Evolutionary conservation across 345 rosid genomes (phyloP).

Genomic region (Ceriops decandra): DNA sequence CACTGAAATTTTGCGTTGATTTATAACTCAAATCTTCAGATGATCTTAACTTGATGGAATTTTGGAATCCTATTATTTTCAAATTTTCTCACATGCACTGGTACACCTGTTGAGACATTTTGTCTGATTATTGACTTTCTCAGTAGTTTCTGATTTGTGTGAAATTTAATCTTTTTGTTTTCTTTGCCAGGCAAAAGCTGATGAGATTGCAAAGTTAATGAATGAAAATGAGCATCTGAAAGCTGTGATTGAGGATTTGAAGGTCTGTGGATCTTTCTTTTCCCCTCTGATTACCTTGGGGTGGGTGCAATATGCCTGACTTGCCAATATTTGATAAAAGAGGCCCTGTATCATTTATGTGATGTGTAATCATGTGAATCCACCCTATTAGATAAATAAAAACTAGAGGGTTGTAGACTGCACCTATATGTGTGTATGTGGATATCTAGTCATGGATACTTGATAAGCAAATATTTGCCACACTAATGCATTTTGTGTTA

Average conservation of each 20-base stretch:
- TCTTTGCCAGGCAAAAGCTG: constrained; percentile 86
- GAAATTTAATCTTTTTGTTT: constrained; percentile 7
- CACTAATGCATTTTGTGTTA: too few species aligned
- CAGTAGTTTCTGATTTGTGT: constrained; percentile 13
- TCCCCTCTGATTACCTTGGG: background rate
- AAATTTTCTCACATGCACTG: too few species aligned
- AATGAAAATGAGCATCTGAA: constrained; percentile 94
- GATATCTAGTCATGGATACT: too few species aligned
- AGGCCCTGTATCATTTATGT: too few species aligned
- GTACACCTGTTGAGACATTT: background rate
- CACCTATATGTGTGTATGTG: too few species aligned
- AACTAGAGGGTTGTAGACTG: too few species aligned
- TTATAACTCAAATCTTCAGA: too few species aligned
- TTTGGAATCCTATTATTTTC: too few species aligned
- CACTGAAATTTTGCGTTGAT: too few species aligned
- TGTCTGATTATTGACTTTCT: background rate
- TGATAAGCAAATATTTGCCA: too few species aligned
- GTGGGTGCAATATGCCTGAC: background rate
- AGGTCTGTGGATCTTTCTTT: constrained; percentile 47
- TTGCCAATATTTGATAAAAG: background rate
- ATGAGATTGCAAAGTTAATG: constrained; percentile 92
- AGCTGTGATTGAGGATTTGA: constrained; percentile 69
- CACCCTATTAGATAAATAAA: background rate
- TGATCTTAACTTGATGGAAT: too few species aligned
- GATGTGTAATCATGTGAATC: too few species aligned